phyloP scores from a whole-genome alignment of 2,329 filamentous ascomycete species.

The Chalaropsis thielavioides region DNA sequence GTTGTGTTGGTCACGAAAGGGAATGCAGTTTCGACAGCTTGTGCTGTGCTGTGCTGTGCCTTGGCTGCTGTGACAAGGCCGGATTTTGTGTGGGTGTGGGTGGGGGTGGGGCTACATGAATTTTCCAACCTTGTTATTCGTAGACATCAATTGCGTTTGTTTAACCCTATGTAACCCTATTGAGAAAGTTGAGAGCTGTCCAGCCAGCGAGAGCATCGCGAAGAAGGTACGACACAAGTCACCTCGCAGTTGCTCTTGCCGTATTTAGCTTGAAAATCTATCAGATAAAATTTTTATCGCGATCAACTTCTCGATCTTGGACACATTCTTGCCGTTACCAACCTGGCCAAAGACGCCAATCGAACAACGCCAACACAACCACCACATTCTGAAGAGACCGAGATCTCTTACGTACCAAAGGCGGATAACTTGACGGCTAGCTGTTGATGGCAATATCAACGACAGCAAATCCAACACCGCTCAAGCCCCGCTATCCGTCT shows the following conservation, averaged over 20 bases:
- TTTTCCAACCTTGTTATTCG: background rate
- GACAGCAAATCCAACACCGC: no score
- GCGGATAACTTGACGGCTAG: no score
- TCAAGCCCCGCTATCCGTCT: no score
- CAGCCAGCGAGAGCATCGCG: background rate
- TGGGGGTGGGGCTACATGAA: background rate
- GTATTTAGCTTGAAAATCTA: no score
- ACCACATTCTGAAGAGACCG: no score
- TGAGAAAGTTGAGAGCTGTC: background rate
- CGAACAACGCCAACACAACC: no score
- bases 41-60: background rate
- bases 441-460: no score
- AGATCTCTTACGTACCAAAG: no score
- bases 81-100: background rate
- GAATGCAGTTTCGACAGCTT: no score
- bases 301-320: background rate
- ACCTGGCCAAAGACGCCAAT: no score
- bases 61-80: background rate
- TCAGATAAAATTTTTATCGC: background rate
- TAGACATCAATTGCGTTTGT: background rate
- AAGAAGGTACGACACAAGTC: background rate
- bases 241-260: background rate
- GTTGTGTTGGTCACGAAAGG: background rate
- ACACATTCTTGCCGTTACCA: no score
- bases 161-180: conserved; percentile 3